Evolutionary conservation across 768 basidiomycete species (phyloP).

Genomic region (Cystobasidium onofrii): DNA sequence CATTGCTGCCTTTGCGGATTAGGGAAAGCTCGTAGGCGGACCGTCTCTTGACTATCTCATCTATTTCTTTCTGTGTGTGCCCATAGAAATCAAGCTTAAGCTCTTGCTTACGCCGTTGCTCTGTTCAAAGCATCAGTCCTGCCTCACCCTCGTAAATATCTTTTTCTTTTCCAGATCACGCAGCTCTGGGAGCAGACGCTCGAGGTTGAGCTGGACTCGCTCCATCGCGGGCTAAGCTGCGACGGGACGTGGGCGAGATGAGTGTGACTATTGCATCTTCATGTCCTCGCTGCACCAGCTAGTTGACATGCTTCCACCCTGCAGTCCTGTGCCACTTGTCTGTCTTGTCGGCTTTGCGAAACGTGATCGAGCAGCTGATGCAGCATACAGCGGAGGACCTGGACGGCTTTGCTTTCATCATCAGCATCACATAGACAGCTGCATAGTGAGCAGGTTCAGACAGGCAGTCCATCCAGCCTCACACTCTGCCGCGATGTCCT

Average conservation of each 20-base stretch:
- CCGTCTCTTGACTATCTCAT: conserved; percentile 41
- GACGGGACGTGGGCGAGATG: too few relatives aligned
- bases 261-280: background rate
- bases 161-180: conserved; percentile 43
- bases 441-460: too few relatives aligned
- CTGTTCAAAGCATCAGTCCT: background rate
- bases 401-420: background rate
- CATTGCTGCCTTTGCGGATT: conserved; percentile 40
- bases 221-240: background rate
- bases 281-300: background rate
- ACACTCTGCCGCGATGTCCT: conserved; percentile 41
- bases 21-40: conserved; percentile 40
- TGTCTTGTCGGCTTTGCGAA: conserved; percentile 8
- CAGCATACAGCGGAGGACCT: background rate
- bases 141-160: conserved; percentile 39
- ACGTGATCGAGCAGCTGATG: background rate
- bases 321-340: background rate
- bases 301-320: background rate
- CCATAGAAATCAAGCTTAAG: background rate
- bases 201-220: conserved; percentile 41
- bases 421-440: too few relatives aligned
- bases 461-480: too few relatives aligned
- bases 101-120: background rate
- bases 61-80: conserved; percentile 40
- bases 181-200: conserved; percentile 43